Base-by-base conservation (phyloP, 2,329 filamentous ascomycete genomes). In the Aspergillus pseudotamarii region DNA sequence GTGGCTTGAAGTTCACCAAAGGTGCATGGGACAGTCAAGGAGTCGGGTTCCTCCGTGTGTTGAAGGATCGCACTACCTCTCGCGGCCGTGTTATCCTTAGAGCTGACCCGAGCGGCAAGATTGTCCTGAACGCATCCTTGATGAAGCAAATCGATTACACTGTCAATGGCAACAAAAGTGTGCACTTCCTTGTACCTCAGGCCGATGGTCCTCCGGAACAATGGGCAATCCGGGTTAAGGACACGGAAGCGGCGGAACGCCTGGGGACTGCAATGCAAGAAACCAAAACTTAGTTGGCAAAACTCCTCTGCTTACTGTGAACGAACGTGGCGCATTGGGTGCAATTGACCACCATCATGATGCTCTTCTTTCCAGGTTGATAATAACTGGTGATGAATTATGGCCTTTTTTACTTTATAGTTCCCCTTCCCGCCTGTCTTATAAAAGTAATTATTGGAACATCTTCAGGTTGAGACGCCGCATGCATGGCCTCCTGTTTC, bases 161-260 rank as follows among this genome's bases (percentile, higher is more conserved):
- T 71, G 80, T 83, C 8, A 83, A 84, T 32, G 70, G 69, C 6
- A 82, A 75, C 6, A 82, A 75, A 54, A 91, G 62, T 21, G 75
- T 81, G 19, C 71, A 76, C 36, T 76, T 81, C 53, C 60, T 76
- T n/a, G 73, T 79, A 14, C 84, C 87, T 1, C 84, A 84, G 61
- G 86, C 88, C 57, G 81, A 82, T 57, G 88, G 88, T 19, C 82
- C 82, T 53, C 76, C 91, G 32, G 89, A 91, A 76, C 88, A 87
- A 5, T 94, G 89, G 89, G 85, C 90, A 73, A 77, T 93, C 19
- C 88, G 89, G 73, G 86, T 92, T 55, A 92, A 91, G 80, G 60
- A 26, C 26, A 26, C 56, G 19, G 68, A 64, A 19, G 67, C 68
- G 6, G 61, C 54, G 21, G 60, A 64, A 45, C 48, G 63, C 19